Conservation (phyloP, 495 filamentous ascomycete species). For the Penicillium lagena region DNA sequence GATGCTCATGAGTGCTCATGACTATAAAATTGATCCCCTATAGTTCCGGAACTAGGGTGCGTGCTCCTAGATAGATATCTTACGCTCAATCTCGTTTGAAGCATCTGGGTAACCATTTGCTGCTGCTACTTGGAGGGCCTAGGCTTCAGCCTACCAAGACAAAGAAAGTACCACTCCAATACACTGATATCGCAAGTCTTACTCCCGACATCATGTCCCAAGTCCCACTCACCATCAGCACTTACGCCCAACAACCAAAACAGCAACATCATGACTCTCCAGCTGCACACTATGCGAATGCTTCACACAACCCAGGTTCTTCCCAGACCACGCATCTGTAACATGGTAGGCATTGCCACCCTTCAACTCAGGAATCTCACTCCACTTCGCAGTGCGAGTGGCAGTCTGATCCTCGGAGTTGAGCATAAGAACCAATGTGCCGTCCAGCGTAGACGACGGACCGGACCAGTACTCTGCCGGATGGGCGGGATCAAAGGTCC, state of each 20-base stretch:
- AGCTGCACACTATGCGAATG: constrained; percentile 27
- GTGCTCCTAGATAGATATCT: no score
- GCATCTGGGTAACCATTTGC: no score
- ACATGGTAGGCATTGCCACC: constrained; percentile 37
- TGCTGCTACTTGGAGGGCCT: no score
- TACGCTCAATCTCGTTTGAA: no score
- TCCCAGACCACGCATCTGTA: constrained; percentile 47
- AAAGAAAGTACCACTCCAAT: no score
- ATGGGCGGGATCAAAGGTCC: constrained; percentile 51
- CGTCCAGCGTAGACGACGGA: constrained; percentile 32
- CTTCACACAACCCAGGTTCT: constrained; percentile 41
- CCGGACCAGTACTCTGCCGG: constrained; percentile 61
- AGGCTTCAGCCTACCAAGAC: no score
- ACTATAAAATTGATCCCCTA: no score
- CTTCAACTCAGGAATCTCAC: constrained; percentile 48
- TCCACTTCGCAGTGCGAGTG: constrained; percentile 39
- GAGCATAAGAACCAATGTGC: constrained; percentile 48
- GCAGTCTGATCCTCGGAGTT: constrained; percentile 34
- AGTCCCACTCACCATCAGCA: no score
- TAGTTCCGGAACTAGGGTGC: no score
- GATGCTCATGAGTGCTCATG: no score
- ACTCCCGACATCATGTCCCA: no score
- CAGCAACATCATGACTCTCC: constrained; percentile 44
- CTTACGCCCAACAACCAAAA: constrained; percentile 21
- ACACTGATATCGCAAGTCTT: no score